A percentile compares a stretch with the other conserved stretches of the same genome.
Evolutionary conservation across 1,139 yeast genomes (phyloP).

Genomic region (Taphrina flavorubra): DNA sequence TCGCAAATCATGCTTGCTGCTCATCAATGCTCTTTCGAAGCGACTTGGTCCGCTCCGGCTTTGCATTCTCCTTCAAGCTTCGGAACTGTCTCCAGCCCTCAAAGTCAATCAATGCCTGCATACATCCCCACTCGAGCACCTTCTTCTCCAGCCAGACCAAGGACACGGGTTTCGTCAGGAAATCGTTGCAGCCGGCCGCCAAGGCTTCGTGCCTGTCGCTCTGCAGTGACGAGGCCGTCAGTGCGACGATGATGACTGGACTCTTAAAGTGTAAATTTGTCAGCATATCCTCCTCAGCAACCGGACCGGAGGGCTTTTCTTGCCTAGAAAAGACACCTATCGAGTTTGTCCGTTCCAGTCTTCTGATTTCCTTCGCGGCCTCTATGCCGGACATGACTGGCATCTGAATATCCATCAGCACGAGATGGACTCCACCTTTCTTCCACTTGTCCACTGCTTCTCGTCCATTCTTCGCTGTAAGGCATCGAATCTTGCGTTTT

Average conservation of each 20-base stretch:
- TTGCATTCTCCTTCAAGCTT: conserved; percentile 16
- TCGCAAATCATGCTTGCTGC: not conserved
- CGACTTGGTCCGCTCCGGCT: not conserved
- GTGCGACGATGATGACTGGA: conserved; percentile 93
- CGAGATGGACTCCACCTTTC: conserved; percentile 87
- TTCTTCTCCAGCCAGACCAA: conserved; percentile 92
- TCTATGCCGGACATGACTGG: conserved; percentile 94
- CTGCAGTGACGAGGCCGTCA: conserved; percentile 89
- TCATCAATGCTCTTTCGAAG: conserved; percentile 1
- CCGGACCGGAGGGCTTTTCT: conserved; percentile 43
- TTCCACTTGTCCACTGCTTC: conserved; percentile 94
- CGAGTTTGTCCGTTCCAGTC: conserved; percentile 76
- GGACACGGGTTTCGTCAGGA: conserved; percentile 94
- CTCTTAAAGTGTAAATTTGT: conserved; percentile 70
- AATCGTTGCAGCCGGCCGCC: conserved; percentile 97
- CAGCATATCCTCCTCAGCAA: conserved; percentile 56
- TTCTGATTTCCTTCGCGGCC: conserved; percentile 85
- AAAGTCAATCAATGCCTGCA: conserved; percentile 96
- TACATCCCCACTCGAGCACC: conserved; percentile 75
- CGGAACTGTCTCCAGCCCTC: conserved; percentile 87
- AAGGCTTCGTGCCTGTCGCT: conserved; percentile 88
- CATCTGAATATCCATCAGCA: conserved; percentile 91
- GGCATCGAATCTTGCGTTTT: conserved; percentile 81
- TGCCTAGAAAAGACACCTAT: conserved; percentile 75
- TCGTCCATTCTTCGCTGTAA: conserved; percentile 86